phyloP scores from a whole-genome alignment of 2,329 filamentous ascomycete genomes.

The Scedosporium dehoogii region DNA sequence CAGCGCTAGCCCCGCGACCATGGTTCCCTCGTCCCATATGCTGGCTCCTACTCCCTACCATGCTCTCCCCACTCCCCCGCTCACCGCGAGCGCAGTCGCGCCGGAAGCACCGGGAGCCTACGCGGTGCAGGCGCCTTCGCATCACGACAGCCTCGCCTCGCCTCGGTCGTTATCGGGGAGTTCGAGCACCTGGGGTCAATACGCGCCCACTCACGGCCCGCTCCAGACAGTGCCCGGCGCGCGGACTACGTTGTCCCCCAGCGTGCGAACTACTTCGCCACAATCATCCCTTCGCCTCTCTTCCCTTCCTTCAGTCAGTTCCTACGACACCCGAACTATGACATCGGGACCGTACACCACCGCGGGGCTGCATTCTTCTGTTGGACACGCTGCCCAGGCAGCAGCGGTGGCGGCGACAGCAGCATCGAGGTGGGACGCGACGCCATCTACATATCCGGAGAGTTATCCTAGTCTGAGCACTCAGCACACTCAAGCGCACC shows the following conservation, averaged over 20 bases:
- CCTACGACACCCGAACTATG: slow-evolving; percentile 26
- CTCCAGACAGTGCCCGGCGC: slow-evolving; percentile 21
- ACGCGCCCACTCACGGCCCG: slow-evolving; percentile 24
- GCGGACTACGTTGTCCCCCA: slow-evolving; percentile 25
- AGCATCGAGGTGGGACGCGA: slow-evolving; percentile 30
- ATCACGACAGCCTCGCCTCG: slow-evolving; percentile 41
- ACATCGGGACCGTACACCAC: slow-evolving; percentile 15
- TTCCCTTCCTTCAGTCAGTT: slow-evolving; percentile 25
- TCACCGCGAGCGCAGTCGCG: slow-evolving; percentile 18
- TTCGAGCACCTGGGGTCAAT: slow-evolving; percentile 37
- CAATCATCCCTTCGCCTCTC: slow-evolving; percentile 11
- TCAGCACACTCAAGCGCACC: slow-evolving; percentile 14
- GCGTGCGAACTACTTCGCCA: slow-evolving; percentile 26
- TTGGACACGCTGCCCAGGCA: slow-evolving; percentile 27
- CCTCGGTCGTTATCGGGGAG: slow-evolving; percentile 41
- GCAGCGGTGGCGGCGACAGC: slow-evolving; percentile 21
- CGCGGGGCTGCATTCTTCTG: slow-evolving; percentile 27
- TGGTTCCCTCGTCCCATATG: slow-evolving; percentile 24
- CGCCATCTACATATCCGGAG: slow-evolving; percentile 27
- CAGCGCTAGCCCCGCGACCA: slow-evolving; percentile 37
- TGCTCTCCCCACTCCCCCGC: slow-evolving; percentile 36
- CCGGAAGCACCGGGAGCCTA: slow-evolving; percentile 27
- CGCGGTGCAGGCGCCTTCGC: slow-evolving; percentile 28
- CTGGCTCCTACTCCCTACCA: slow-evolving; percentile 32
- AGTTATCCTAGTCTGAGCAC: slow-evolving; percentile 27